A percentile compares a stretch with the other conserved stretches of the same genome.
Conservation (phyloP, 495 filamentous ascomycete genomes). For the Diplogelasinospora grovesii region DNA sequence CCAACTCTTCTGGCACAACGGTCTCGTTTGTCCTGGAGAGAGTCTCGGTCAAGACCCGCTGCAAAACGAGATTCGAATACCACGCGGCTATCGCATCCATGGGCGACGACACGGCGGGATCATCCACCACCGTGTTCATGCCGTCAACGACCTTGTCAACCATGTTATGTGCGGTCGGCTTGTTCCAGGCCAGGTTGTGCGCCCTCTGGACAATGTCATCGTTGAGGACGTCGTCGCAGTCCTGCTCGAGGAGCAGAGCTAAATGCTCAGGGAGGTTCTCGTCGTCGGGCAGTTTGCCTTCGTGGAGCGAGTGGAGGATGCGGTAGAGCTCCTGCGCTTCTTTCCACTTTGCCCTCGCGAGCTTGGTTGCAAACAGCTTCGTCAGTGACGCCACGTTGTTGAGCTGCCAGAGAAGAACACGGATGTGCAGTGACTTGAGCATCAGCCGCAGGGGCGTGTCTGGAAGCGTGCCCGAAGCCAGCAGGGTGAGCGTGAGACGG, state of each 20-base stretch:
- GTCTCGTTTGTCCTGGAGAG: slow-evolving; percentile 37
- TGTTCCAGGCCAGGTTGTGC: slow-evolving; percentile 87
- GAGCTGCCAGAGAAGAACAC: slow-evolving; percentile 77
- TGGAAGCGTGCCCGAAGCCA: slow-evolving; percentile 83
- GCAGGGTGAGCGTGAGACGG: slow-evolving; percentile 76
- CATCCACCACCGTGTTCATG: slow-evolving; percentile 79
- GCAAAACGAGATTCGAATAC: slow-evolving; percentile 75
- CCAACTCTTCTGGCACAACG: slow-evolving; percentile 23
- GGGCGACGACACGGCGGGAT: slow-evolving; percentile 77
- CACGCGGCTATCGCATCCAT: slow-evolving; percentile 87
- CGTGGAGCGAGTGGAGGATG: slow-evolving; percentile 44
- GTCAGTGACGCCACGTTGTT: slow-evolving; percentile 54
- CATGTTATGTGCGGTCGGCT: slow-evolving; percentile 59
- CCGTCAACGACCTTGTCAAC: slow-evolving; percentile 57
- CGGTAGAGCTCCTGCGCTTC: slow-evolving; percentile 62
- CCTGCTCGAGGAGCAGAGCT: slow-evolving; percentile 60
- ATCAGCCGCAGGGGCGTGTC: slow-evolving; percentile 79
- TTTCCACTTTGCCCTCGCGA: slow-evolving; percentile 75
- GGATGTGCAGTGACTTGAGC: slow-evolving; percentile 87
- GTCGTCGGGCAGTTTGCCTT: slow-evolving; percentile 37
- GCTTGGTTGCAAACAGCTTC: slow-evolving; percentile 50
- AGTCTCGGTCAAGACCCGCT: slow-evolving; percentile 58
- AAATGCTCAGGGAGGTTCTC: slow-evolving; percentile 74
- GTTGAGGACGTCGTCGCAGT: slow-evolving; percentile 73
- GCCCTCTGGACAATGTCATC: slow-evolving; percentile 74